Conservation (phyloP, 2,329 filamentous ascomycete genomes). For the Colletotrichum kahawae region DNA sequence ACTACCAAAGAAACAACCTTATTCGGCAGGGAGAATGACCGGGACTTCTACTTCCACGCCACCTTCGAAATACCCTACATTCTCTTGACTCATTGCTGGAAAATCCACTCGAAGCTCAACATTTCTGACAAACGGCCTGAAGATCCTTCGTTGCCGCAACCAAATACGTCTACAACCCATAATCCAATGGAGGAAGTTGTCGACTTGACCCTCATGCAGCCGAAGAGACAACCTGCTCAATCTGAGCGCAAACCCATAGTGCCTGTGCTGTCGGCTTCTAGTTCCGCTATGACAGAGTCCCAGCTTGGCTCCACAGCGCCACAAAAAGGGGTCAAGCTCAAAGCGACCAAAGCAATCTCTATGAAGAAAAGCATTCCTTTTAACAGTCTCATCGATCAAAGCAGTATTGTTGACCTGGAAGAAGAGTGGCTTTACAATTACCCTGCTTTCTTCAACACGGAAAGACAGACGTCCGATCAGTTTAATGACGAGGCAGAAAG, state of each 20-base stretch:
- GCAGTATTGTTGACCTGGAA: not conserved
- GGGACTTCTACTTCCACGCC: not conserved
- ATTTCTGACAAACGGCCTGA: accelerated
- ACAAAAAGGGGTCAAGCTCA: not conserved
- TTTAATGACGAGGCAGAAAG: not conserved
- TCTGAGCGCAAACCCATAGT: accelerated
- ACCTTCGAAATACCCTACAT: not conserved
- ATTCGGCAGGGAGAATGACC: not conserved
- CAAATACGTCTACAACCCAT: accelerated
- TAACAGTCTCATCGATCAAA: not conserved
- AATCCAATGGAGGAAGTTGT: accelerated
- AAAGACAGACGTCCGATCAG: accelerated
- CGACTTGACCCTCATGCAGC: not conserved
- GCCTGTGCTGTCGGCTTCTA: not conserved
- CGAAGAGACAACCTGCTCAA: not conserved
- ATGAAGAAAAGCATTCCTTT: not conserved
- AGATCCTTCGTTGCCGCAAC: accelerated
- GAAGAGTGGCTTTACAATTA: not conserved
- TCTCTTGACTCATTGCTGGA: not conserved
- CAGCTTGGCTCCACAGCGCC: accelerated
- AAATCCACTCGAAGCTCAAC: not conserved
- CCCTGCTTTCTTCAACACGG: accelerated
- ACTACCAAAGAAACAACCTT: accelerated
- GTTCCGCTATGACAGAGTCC: accelerated
- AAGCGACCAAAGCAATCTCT: accelerated